Evolutionary conservation across 345 rosid species (phyloP), one percentile per base, ranked within the genome.

Genomic region (Sisymbrium irio): DNA sequence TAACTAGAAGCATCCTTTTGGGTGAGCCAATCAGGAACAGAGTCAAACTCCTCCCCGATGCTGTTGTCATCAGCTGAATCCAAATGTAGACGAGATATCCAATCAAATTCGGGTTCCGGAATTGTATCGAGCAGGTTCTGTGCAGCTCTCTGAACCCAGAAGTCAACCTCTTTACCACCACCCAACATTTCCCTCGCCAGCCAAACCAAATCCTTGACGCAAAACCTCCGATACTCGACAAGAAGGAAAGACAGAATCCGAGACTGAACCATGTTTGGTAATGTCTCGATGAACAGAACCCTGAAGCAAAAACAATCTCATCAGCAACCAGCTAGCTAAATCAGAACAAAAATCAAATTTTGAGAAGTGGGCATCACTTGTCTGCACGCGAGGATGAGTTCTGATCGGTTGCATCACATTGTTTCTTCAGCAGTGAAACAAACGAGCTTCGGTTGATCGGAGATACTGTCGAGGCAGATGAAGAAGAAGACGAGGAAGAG

Each of bases 71-170:
- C 82, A 40, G 50, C 73, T 11, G 82, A 85, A 64, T 74, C 84
- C 81, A 86, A 65, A 75, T 54, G 69, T 51, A 85, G 76, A 39
- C 79, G 76, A 60, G 81, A 78, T 72, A 78, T 59, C 80, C 86
- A 72, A 27, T 82, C 76, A 32, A 53, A 60, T 15, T 66, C 80
- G 56, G 85, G 65, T 18, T 76, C 78, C 60, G 91, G 80, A 84
- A 87, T 11, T 65, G 41, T 75, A 39, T 84, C 93, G 50, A 89
- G 83, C 93, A 93, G 86, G 74, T 86, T 74, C 12, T 72, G 87
- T 39, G 96, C 92, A 67, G 84, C 87, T 55, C 72, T 85, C 73
- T 69, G 73, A 28, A 83, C 97, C 93, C 92, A 90, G 54, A 88
- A 89, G 58, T 85, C 89, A 8, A 77, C 58, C 51, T 30, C 82